These are phyloP conservation scores for Oryza coarctata DNA, from an alignment of 176 grass and related monocot genomes.

Conservation along the genomic window DNA sequence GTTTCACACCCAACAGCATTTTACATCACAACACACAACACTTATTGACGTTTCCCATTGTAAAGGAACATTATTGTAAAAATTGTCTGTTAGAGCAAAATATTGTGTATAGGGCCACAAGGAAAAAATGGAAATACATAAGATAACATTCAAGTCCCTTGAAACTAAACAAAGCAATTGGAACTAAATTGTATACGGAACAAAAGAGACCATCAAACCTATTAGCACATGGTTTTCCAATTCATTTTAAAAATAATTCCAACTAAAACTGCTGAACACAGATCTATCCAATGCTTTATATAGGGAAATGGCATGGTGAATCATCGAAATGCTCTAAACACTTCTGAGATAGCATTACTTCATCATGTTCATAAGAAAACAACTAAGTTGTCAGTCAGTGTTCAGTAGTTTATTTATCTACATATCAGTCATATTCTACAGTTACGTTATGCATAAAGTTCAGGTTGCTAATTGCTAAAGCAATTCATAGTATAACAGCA, in stretches of 20 bases:
- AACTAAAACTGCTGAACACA: background rate
- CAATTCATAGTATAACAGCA: conserved; percentile 13
- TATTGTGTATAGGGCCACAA: background rate
- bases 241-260: background rate
- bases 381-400: conserved; percentile 3
- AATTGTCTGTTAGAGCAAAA: background rate
- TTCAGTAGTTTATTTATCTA: background rate
- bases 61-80: background rate
- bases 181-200: background rate
- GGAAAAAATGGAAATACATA: background rate
- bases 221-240: background rate
- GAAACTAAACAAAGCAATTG: background rate
- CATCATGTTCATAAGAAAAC: background rate
- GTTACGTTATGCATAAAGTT: background rate
- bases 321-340: background rate
- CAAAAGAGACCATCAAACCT: background rate
- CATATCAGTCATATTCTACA: background rate
- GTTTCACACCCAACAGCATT: too few relatives aligned
- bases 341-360: background rate
- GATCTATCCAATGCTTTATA: background rate
- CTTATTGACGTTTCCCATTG: background rate
- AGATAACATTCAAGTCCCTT: background rate
- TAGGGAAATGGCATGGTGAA: background rate
- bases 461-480: background rate
- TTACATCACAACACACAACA: background rate